Percentiles rank a stretch among this genome's conserved stretches.
Conservation (phyloP, 2,329 filamentous ascomycete species). For the Pseudogymnoascus sp. region DNA sequence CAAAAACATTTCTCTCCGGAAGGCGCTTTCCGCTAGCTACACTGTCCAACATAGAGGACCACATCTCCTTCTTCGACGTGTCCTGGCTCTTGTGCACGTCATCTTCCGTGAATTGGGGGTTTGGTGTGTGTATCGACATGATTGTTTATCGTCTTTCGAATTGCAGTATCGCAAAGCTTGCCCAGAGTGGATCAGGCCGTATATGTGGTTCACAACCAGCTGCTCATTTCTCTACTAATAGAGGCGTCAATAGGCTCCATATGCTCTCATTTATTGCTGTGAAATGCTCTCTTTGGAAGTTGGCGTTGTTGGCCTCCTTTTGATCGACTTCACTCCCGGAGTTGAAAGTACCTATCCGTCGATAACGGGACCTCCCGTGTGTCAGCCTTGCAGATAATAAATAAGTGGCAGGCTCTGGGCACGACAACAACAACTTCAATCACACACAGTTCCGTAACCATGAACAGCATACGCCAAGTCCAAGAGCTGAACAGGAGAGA, state of each 20-base stretch:
- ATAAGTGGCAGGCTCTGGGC: not conserved
- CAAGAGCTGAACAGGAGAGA: constrained; percentile 91
- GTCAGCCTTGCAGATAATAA: constrained; percentile 9
- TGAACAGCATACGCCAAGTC: constrained; percentile 93
- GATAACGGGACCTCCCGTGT: constrained; percentile 7
- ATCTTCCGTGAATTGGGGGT: constrained; percentile 44
- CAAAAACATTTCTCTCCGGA: constrained; percentile 84
- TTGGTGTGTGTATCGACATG: constrained; percentile 43
- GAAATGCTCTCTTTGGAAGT: not conserved
- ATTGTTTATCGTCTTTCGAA: constrained; percentile 6
- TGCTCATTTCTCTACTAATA: constrained; percentile 3
- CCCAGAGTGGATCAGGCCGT: not conserved
- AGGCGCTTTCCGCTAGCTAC: constrained; percentile 85
- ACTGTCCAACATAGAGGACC: constrained; percentile 86
- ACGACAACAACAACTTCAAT: not conserved
- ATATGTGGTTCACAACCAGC: constrained; percentile 3
- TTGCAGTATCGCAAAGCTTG: not conserved
- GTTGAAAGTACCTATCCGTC: constrained; percentile 6
- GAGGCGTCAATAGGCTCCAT: not conserved
- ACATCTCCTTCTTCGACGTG: constrained; percentile 73
- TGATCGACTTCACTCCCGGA: not conserved
- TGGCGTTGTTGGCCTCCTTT: constrained; percentile 4
- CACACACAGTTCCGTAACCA: constrained; percentile 33
- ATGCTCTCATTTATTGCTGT: constrained; percentile 1
- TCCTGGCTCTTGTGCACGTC: constrained; percentile 58